Base-by-base conservation (phyloP, 2,329 filamentous ascomycete species). In the Fusarium abutilonis region DNA sequence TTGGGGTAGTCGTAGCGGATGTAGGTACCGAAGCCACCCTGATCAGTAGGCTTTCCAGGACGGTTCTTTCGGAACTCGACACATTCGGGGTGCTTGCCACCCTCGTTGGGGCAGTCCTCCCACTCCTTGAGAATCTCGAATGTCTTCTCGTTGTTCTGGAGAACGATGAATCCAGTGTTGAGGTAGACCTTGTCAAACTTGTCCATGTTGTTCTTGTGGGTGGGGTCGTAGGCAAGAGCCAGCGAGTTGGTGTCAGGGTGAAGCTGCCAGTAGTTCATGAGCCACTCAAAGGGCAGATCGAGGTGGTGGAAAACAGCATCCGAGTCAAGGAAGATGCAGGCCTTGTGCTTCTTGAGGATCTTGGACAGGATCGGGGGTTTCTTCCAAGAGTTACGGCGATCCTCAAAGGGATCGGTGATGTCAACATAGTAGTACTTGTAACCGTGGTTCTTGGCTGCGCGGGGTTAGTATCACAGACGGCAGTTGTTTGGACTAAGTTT, bases 81-180 rank as follows among this genome's bases (percentile, higher is more conserved):
- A 65, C 78, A 80, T 14, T 75, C 72, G 40, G 76, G 74, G 56
- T 72, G 73, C 58, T 72, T 75, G 62, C 74, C 74, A 40, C 71
- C 67, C 9, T 79, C 77, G 39, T 77, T 70, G 23, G 78, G 73
- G 61, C 78, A 80, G 44, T 70, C 71, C 31, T 75, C 73, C 82
- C 82, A 84, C 40, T 79, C 80, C 56, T 79, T 76, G 35, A 84
- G 73, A 32, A 84, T 81, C 29, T 79, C 74, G 60, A 78, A 77
- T 1, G 80, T 81, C 60, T 76, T 77, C 14, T 75, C 69, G 64
- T 80, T 80, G 70, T 82, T 82, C 72, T 84, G 82, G 4, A 81
- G 77, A 35, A 84, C 72, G 69, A 84, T 82, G 74, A 84, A 83
- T 15, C 82, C 82, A 1, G 82, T 82, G 73, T 84, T 84, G 66